Percentiles rank a stretch among this genome's conserved stretches.
Evolutionary conservation across 805 yeast genomes (phyloP).

Genomic region (Barnettozyma sp.): DNA sequence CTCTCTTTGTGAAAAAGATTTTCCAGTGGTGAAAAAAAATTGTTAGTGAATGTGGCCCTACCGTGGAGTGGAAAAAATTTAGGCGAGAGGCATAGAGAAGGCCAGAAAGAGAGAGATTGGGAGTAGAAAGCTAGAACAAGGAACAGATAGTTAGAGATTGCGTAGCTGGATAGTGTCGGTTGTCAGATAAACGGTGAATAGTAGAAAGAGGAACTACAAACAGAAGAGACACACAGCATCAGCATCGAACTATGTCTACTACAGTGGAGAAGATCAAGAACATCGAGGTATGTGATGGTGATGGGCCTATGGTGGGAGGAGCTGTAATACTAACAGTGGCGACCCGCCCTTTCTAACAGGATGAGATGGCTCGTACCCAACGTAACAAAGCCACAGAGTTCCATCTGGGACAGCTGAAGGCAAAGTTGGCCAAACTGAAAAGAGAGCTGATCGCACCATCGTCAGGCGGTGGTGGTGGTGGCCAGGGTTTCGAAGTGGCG

Average conservation of each 20-base stretch:
- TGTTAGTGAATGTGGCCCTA: neutral
- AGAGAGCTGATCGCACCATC: slow-evolving; percentile 77
- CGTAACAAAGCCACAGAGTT: slow-evolving; percentile 96
- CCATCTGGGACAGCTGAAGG: slow-evolving; percentile 96
- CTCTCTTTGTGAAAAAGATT: too few relatives aligned
- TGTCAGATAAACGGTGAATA: too few relatives aligned
- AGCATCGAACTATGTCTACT: slow-evolving; percentile 19
- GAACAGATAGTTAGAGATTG: too few relatives aligned
- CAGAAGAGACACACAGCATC: too few relatives aligned
- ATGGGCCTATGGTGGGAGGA: too few relatives aligned
- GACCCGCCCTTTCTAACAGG: slow-evolving; percentile 53
- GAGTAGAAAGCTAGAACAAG: too few relatives aligned
- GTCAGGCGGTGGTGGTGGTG: slow-evolving; percentile 84
- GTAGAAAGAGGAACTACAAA: too few relatives aligned
- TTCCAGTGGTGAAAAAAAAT: too few relatives aligned
- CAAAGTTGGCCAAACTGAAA: slow-evolving; percentile 90
- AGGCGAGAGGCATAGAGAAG: neutral
- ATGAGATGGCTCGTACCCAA: slow-evolving; percentile 97
- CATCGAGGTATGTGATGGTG: slow-evolving; percentile 5
- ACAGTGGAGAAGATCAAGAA: slow-evolving; percentile 24
- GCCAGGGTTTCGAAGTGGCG: slow-evolving; percentile 96
- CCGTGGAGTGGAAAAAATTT: neutral
- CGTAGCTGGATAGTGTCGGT: too few relatives aligned
- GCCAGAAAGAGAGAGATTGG: neutral
- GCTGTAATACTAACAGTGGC: too few relatives aligned